Evolutionary conservation across 2,329 filamentous ascomycete genomes (phyloP).

Genomic region (Lasiodiplodia theobromae): DNA sequence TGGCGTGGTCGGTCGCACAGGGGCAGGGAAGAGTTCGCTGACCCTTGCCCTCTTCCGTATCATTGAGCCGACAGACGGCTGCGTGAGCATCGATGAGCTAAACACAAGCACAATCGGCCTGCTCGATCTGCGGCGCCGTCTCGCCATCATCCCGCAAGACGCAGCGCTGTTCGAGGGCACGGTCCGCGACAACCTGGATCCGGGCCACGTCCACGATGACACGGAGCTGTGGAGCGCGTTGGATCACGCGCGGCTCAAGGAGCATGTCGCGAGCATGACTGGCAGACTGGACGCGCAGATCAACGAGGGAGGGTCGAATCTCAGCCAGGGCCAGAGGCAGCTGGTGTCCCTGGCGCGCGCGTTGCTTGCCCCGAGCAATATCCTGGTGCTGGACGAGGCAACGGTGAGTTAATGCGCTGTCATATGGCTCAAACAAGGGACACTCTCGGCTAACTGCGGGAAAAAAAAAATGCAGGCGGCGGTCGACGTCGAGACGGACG

Average conservation of each 20-base stretch:
- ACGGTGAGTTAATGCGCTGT: constrained; percentile 65
- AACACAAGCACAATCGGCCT: constrained; percentile 92
- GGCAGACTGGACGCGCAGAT: constrained; percentile 90
- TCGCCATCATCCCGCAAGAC: constrained; percentile 98
- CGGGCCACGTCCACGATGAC: constrained; percentile 92
- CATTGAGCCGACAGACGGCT: constrained; percentile 83
- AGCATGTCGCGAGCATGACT: constrained; percentile 85
- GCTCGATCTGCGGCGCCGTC: constrained; percentile 82
- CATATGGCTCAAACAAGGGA: constrained; percentile 13
- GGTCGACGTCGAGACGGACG: constrained; percentile 74
- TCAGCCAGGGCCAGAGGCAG: constrained; percentile 94
- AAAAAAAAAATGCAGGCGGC: constrained; percentile 57
- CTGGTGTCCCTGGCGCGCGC: constrained; percentile 92
- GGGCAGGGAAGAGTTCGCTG: constrained; percentile 93
- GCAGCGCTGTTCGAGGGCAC: constrained; percentile 94
- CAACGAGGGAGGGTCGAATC: constrained; percentile 94
- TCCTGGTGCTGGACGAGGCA: constrained; percentile 95
- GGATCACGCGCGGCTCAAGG: constrained; percentile 91
- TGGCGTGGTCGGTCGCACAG: constrained; percentile 93
- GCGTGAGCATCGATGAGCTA: constrained; percentile 87
- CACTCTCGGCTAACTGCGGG: constrained; percentile 26
- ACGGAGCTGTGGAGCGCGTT: constrained; percentile 96
- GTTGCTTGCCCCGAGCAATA: constrained; percentile 93
- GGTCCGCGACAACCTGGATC: constrained; percentile 93
- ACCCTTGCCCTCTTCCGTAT: constrained; percentile 94